These are phyloP conservation scores for Catenaria anguillulae DNA, from an alignment of 371 early-diverging fungal species.

Conservation along the genomic window DNA sequence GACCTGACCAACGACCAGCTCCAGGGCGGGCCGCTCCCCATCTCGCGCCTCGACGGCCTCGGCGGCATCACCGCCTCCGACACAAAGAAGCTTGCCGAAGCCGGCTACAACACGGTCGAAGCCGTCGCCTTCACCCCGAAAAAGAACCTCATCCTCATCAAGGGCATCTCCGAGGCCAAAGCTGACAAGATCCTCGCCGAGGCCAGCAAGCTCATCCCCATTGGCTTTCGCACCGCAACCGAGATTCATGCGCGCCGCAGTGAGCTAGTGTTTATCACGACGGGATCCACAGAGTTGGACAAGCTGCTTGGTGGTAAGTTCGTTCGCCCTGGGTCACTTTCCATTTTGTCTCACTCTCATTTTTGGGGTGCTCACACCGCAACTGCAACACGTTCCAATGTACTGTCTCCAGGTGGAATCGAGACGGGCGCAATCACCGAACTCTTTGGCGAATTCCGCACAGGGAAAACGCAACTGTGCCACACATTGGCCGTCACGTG, in stretches of 20 bases:
- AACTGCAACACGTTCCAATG: background rate
- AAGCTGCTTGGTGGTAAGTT: constrained; percentile 68
- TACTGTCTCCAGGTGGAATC: constrained; percentile 47
- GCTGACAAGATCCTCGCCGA: constrained; percentile 67
- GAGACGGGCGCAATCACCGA: constrained; percentile 83
- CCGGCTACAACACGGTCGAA: constrained; percentile 64
- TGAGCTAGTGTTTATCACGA: constrained; percentile 65
- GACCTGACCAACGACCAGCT: too few species aligned
- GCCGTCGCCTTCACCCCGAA: constrained; percentile 36
- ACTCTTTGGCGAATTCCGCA: constrained; percentile 62
- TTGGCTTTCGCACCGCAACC: constrained; percentile 66
- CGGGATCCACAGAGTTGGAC: constrained; percentile 83
- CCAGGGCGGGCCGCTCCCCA: too few species aligned
- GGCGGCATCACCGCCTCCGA: constrained; percentile 61
- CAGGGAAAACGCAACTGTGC: constrained; percentile 66
- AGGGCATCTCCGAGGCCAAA: constrained; percentile 71
- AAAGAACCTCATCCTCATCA: constrained; percentile 48
- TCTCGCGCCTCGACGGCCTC: background rate
- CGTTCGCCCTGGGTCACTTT: too few species aligned
- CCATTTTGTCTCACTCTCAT: constrained; percentile 8
- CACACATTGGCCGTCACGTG: constrained; percentile 61
- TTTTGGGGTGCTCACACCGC: background rate
- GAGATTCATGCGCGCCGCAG: constrained; percentile 60
- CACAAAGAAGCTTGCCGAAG: constrained; percentile 61
- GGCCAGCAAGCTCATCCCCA: constrained; percentile 20